These are phyloP conservation scores for Pelargonium myrrhifolium DNA, from an alignment of 441 rosid genomes.

Conservation along the genomic window DNA sequence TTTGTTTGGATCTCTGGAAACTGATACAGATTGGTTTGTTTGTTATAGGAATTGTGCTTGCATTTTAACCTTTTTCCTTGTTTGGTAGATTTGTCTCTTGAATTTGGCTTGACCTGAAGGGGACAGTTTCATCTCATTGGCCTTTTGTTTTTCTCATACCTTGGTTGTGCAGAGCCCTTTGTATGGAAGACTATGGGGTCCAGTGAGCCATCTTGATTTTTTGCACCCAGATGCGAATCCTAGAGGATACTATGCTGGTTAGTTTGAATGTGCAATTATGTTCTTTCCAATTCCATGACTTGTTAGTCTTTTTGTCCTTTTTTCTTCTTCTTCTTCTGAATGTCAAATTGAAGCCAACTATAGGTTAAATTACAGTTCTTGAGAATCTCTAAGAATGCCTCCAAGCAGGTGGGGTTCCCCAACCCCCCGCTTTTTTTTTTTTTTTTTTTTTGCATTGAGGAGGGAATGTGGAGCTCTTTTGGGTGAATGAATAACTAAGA, in stretches of 20 bases:
- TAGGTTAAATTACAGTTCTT: neutral
- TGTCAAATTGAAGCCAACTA: neutral
- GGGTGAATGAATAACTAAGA: neutral
- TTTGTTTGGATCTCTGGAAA: neutral
- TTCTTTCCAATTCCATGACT: neutral
- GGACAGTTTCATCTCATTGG: too few species aligned
- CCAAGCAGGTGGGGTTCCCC: neutral
- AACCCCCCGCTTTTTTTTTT: neutral
- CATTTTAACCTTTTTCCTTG: neutral
- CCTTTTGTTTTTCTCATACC: too few species aligned
- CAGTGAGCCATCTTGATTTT: constrained; percentile 58
- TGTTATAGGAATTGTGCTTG: neutral
- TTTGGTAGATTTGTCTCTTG: neutral
- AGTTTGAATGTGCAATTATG: constrained; percentile 10
- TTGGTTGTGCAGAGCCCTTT: constrained; percentile 50
- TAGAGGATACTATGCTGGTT: constrained; percentile 72
- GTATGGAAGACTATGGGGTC: constrained; percentile 86
- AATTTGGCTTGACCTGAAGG: neutral
- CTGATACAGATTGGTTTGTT: neutral
- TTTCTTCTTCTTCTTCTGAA: too few species aligned
- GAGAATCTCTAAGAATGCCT: neutral
- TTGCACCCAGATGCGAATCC: constrained; percentile 82
- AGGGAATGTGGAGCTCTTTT: neutral
- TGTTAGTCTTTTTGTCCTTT: neutral
- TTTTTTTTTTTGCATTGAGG: neutral